Percentiles rank a stretch among this genome's conserved stretches.
Conservation (phyloP, 1,139 yeast species). For the Groenewaldozyma sp. region DNA sequence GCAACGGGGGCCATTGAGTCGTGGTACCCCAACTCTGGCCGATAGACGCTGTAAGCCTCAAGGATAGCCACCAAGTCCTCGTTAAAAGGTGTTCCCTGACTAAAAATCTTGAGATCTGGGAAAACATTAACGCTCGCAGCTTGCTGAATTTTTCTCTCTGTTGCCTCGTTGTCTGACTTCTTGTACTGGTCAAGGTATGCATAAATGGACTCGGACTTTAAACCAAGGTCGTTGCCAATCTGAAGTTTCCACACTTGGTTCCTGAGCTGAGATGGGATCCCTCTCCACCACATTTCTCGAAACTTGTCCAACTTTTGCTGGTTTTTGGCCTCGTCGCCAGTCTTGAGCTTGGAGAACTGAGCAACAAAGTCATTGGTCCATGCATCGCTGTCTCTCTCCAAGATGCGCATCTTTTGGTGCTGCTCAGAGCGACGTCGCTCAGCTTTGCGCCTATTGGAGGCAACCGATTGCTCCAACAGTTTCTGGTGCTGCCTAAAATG, state of each 20-base stretch:
- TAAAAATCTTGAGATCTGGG: constrained; percentile 41
- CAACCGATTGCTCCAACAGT: constrained; percentile 39
- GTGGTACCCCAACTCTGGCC: constrained; percentile 21
- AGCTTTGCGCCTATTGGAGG: constrained; percentile 22
- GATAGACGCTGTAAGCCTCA: constrained; percentile 26
- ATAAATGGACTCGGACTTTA: constrained; percentile 18
- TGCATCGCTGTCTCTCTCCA: constrained; percentile 22
- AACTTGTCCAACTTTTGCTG: constrained; percentile 35
- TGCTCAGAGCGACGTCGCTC: constrained; percentile 23
- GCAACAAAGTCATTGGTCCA: constrained; percentile 40
- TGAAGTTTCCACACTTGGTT: constrained; percentile 44
- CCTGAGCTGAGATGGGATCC: constrained; percentile 45
- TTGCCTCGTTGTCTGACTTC: constrained; percentile 3
- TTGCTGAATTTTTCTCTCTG: constrained; percentile 17
- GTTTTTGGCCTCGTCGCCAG: constrained; percentile 26
- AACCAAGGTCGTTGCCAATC: constrained; percentile 32
- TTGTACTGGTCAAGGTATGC: constrained; percentile 12
- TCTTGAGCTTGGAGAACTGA: constrained; percentile 28
- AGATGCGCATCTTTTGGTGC: constrained; percentile 22
- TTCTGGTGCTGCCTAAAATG: constrained; percentile 50
- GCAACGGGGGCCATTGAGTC: constrained; percentile 27
- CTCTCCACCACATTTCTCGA: constrained; percentile 61
- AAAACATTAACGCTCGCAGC: constrained; percentile 31
- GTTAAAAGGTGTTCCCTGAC: constrained; percentile 30
- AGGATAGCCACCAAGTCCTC: constrained; percentile 29